Conservation (phyloP, 1,139 yeast genomes). For the Lodderomyces parapsilosis region DNA sequence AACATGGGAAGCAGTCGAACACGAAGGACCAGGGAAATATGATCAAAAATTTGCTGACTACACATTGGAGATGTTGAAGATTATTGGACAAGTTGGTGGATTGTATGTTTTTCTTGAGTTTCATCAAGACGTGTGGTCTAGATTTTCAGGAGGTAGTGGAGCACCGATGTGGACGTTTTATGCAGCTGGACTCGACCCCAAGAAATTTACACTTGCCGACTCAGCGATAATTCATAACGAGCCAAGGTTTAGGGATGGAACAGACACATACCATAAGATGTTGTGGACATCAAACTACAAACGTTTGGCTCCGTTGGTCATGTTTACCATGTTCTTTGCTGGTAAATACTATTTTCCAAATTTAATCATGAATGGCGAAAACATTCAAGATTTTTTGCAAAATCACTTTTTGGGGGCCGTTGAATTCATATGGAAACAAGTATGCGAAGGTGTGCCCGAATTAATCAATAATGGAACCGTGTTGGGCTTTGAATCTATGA, state of each 20-base stretch:
- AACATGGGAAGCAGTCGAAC: slow-evolving; percentile 95
- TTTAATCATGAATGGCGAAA: slow-evolving; percentile 63
- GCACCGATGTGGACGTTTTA: slow-evolving; percentile 96
- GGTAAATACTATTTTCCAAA: slow-evolving; percentile 74
- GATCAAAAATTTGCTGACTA: slow-evolving; percentile 77
- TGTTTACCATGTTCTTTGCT: slow-evolving; percentile 85
- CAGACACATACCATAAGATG: slow-evolving; percentile 72
- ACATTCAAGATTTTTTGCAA: slow-evolving; percentile 79
- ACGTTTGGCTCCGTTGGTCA: slow-evolving; percentile 71
- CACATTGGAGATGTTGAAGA: slow-evolving; percentile 59
- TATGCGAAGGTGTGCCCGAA: slow-evolving; percentile 49
- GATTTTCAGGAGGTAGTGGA: slow-evolving; percentile 91
- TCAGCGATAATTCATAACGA: slow-evolving; percentile 77
- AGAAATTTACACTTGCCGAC: slow-evolving; percentile 59
- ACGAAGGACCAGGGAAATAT: slow-evolving; percentile 79
- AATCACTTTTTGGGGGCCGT: slow-evolving; percentile 59
- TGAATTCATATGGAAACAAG: slow-evolving; percentile 49
- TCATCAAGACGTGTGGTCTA: slow-evolving; percentile 94
- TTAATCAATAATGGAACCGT: slow-evolving; percentile 54
- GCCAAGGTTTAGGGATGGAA: slow-evolving; percentile 26
- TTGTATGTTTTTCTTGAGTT: slow-evolving; percentile 82
- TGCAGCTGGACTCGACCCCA: slow-evolving; percentile 89
- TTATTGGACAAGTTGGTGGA: slow-evolving; percentile 65
- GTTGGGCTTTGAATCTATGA: slow-evolving; percentile 81
- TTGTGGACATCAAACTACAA: slow-evolving; percentile 89